A percentile compares a stretch with the other conserved stretches of the same genome.
phyloP scores from a whole-genome alignment of 2,329 filamentous ascomycete species.

The Colletotrichum siamense region DNA sequence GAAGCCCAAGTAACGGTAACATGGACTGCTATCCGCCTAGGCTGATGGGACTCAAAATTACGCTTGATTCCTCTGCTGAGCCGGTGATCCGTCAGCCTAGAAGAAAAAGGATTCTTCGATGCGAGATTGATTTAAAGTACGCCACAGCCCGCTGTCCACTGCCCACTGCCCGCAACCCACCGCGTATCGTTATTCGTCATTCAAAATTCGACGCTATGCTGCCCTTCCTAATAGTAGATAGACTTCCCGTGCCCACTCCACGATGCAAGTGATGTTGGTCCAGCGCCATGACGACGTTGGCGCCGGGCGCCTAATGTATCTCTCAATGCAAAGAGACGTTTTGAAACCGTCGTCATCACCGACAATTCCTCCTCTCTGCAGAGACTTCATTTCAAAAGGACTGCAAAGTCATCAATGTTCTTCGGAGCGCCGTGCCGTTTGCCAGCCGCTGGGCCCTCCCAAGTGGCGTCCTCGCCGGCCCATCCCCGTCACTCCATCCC shows the following conservation, averaged over 20 bases:
- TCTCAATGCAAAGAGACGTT: neutral
- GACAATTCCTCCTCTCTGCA: neutral
- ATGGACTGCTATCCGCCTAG: neutral
- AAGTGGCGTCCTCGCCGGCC: neutral
- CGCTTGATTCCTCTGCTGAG: neutral
- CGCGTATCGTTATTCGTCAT: neutral
- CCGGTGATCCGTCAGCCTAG: neutral
- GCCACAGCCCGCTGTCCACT: neutral
- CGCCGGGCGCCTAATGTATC: neutral
- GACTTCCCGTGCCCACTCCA: slow-evolving; percentile 12
- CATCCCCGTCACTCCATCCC: neutral
- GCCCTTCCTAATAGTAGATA: neutral
- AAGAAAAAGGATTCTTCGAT: neutral
- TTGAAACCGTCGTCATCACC: neutral
- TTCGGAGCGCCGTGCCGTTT: neutral
- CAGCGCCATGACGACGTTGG: neutral
- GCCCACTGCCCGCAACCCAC: neutral
- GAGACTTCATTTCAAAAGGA: neutral
- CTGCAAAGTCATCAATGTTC: neutral
- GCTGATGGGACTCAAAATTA: neutral
- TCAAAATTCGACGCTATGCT: neutral
- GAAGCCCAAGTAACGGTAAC: neutral
- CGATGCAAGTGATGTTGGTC: neutral
- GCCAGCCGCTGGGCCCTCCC: neutral
- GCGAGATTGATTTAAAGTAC: slow-evolving; percentile 9